phyloP scores from a whole-genome alignment of 192 early-diverging fungal species.

The Coemansia sp. region DNA sequence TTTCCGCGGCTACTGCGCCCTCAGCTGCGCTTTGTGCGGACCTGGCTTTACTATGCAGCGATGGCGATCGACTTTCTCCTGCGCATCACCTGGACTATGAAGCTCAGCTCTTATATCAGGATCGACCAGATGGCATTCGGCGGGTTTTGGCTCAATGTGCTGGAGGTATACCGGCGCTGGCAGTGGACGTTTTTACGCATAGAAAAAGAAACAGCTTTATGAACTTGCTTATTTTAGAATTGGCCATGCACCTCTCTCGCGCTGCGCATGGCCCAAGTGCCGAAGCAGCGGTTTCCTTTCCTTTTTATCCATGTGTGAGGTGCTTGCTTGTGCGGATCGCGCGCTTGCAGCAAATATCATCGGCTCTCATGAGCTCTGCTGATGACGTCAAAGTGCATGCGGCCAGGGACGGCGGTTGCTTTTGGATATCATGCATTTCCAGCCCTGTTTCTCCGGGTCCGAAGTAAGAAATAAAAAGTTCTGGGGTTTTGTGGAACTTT shows the following conservation, averaged over 20 bases:
- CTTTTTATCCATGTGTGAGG: not conserved
- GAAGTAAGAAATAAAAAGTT: not conserved
- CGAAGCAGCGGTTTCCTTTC: not conserved
- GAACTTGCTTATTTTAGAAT: not conserved
- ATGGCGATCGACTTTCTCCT: conserved; percentile 78
- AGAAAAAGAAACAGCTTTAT: conserved; percentile 59
- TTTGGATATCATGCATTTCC: too few relatives aligned
- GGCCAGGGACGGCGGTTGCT: not conserved
- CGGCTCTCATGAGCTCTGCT: not conserved
- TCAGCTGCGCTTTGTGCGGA: conserved; percentile 63
- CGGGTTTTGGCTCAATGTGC: conserved; percentile 73
- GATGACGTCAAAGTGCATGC: conserved; percentile 7
- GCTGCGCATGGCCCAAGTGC: not conserved
- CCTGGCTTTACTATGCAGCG: conserved; percentile 73
- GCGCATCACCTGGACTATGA: conserved; percentile 84
- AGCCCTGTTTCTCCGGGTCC: not conserved
- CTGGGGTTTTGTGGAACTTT: not conserved
- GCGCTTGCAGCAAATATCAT: not conserved
- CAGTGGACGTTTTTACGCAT: conserved; percentile 93
- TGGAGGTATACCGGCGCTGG: conserved; percentile 87
- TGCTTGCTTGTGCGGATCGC: not conserved
- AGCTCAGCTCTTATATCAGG: conserved; percentile 63
- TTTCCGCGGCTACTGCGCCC: conserved; percentile 60
- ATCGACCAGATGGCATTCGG: conserved; percentile 67
- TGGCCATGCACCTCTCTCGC: not conserved